A percentile compares a stretch with the other conserved stretches of the same genome.
These are phyloP conservation scores for Trichoderma hamatum DNA, from an alignment of 2,329 filamentous ascomycete genomes.

Conservation along the genomic window DNA sequence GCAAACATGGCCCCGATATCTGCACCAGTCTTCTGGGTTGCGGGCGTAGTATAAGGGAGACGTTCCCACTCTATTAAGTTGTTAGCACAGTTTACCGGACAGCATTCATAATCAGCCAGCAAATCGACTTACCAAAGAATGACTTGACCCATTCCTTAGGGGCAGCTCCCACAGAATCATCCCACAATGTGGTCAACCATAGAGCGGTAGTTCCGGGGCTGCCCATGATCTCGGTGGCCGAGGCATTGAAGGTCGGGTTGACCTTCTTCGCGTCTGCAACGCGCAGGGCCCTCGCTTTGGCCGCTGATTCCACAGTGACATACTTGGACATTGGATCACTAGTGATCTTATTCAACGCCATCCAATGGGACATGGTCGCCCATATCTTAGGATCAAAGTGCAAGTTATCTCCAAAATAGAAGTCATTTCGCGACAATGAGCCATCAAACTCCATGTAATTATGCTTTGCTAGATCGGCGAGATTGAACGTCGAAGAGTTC, in stretches of 20 bases:
- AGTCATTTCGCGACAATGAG: conserved; percentile 20
- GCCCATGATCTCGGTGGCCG: not conserved
- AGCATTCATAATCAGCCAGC: not conserved
- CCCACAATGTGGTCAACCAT: conserved; percentile 1
- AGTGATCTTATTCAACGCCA: not conserved
- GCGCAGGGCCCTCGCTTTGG: conserved; percentile 11
- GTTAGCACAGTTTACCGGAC: not conserved
- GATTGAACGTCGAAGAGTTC: conserved; percentile 10
- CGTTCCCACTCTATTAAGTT: not conserved
- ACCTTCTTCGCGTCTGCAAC: conserved; percentile 5
- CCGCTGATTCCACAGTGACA: conserved; percentile 10
- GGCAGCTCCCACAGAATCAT: conserved; percentile 9
- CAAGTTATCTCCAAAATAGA: not conserved
- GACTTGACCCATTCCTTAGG: conserved; percentile 14
- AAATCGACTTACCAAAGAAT: conserved; percentile 6
- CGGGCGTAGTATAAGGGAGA: not conserved
- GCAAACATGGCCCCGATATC: not conserved
- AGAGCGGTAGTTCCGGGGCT: conserved; percentile 12
- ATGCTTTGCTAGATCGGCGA: conserved; percentile 10
- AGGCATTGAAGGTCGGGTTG: not conserved
- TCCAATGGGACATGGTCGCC: not conserved
- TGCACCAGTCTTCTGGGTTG: not conserved
- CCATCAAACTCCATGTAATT: conserved; percentile 18
- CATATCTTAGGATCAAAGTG: conserved; percentile 9
- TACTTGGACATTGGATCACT: conserved; percentile 8